Percentiles rank a stretch among this genome's conserved stretches.
Conservation (phyloP, 2,329 filamentous ascomycete species). For the Penicillium italicum region DNA sequence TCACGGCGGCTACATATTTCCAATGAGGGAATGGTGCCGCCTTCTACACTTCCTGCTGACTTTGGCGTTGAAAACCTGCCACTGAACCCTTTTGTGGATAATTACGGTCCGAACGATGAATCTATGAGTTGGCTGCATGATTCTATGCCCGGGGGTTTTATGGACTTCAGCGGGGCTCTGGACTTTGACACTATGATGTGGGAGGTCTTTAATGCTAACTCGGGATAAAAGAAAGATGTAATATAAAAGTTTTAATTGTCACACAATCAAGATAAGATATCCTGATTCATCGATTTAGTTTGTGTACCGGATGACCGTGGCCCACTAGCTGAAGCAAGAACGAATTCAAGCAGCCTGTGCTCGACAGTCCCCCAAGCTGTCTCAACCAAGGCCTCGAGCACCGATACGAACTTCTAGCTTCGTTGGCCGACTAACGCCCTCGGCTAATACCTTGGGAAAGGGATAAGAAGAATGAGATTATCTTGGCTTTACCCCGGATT, state of each 20-base stretch:
- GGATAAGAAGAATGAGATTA: no score
- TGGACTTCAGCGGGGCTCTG: conserved; percentile 25
- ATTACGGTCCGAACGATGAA: conserved; percentile 9
- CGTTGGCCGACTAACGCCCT: no score
- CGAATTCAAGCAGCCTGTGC: not conserved
- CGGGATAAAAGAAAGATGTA: not conserved
- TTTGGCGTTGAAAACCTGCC: conserved; percentile 7
- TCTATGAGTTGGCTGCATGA: conserved; percentile 23
- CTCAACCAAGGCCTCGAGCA: no score
- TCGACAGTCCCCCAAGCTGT: no score
- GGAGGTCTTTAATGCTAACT: conserved; percentile 23
- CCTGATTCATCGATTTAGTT: not conserved
- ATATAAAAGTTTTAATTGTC: not conserved
- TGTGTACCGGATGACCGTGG: not conserved
- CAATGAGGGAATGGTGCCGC: not conserved
- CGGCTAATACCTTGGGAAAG: no score
- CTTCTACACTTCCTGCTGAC: not conserved
- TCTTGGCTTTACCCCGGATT: no score
- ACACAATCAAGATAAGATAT: not conserved
- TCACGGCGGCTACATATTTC: not conserved
- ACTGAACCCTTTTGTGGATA: conserved; percentile 20
- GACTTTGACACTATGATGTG: conserved; percentile 33
- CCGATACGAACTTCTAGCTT: no score
- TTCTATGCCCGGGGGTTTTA: conserved; percentile 21
- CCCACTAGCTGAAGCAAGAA: not conserved